Evolutionary conservation across 768 basidiomycete genomes (phyloP).

Genomic region (Lentinula aciculospora): DNA sequence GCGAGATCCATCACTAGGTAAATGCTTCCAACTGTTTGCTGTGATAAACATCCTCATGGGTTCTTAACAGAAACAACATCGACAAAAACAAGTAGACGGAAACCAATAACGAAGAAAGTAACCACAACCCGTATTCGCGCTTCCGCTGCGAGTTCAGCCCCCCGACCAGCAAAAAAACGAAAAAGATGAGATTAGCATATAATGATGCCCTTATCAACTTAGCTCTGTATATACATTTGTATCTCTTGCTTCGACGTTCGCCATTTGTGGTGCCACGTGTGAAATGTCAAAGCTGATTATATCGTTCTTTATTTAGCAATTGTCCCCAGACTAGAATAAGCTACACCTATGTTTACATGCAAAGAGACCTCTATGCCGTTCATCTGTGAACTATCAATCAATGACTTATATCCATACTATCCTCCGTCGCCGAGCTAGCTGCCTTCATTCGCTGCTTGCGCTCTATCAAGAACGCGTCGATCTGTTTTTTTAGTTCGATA

Average conservation of each 20-base stretch:
- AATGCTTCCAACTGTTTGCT: constrained; percentile 14
- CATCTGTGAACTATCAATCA: background rate
- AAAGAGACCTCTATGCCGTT: background rate
- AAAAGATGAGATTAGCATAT: constrained; percentile 28
- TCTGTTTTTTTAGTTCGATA: constrained; percentile 64
- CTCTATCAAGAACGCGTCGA: constrained; percentile 65
- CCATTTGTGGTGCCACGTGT: background rate
- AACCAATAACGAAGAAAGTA: constrained; percentile 25
- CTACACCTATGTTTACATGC: background rate
- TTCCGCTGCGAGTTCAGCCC: constrained; percentile 24
- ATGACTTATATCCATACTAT: background rate
- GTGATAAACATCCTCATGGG: constrained; percentile 6
- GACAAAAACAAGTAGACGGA: constrained; percentile 29
- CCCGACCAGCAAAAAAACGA: constrained; percentile 37
- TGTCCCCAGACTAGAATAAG: background rate
- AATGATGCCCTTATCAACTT: background rate
- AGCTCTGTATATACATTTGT: background rate
- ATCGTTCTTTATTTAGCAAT: background rate
- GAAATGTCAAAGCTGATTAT: background rate
- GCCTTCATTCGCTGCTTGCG: constrained; percentile 36
- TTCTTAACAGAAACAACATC: constrained; percentile 27
- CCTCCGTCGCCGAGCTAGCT: background rate
- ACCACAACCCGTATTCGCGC: constrained; percentile 23
- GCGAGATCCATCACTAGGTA: constrained; percentile 56
- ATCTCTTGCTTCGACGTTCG: background rate